A percentile compares a stretch with the other conserved stretches of the same genome.
Evolutionary conservation across 2,329 filamentous ascomycete genomes (phyloP).

Genomic region (Fusarium sp.): DNA sequence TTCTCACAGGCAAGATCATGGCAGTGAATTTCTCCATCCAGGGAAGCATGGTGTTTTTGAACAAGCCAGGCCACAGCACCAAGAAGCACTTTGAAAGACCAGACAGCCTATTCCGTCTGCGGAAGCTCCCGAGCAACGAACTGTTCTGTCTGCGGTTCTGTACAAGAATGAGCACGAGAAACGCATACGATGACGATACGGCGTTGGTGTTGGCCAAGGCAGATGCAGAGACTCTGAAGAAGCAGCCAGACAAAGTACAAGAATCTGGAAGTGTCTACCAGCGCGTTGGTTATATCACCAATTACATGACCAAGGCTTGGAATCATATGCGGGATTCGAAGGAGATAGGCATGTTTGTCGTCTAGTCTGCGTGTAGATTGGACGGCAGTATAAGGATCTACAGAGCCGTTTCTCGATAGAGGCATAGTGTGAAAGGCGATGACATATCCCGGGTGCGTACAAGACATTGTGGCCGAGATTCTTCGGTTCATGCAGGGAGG

Average conservation of each 20-base stretch:
- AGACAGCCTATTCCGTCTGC: conserved; percentile 31
- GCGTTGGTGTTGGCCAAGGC: conserved; percentile 31
- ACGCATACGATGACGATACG: conserved; percentile 30
- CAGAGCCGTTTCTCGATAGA: too few species aligned
- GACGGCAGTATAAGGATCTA: not conserved
- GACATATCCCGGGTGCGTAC: not conserved
- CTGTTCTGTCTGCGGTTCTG: conserved; percentile 27
- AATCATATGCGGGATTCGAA: conserved; percentile 19
- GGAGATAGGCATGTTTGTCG: conserved; percentile 25
- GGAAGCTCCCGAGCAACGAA: conserved; percentile 1
- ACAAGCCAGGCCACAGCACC: conserved; percentile 3
- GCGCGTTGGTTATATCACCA: conserved; percentile 28
- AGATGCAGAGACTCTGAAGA: conserved; percentile 1
- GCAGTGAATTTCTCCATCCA: conserved; percentile 2
- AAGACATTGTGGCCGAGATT: not conserved
- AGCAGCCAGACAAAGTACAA: conserved; percentile 28
- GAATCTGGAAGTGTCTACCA: conserved; percentile 29
- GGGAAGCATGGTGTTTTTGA: conserved; percentile 5
- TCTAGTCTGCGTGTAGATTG: conserved; percentile 6
- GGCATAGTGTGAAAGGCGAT: not conserved
- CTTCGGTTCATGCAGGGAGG: not conserved
- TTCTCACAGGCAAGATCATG: conserved; percentile 31
- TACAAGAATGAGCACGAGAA: conserved; percentile 4
- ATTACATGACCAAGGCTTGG: conserved; percentile 30
- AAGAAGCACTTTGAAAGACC: conserved; percentile 17